Conservation (phyloP, 805 yeast genomes). For the Priceomyces castillae region DNA sequence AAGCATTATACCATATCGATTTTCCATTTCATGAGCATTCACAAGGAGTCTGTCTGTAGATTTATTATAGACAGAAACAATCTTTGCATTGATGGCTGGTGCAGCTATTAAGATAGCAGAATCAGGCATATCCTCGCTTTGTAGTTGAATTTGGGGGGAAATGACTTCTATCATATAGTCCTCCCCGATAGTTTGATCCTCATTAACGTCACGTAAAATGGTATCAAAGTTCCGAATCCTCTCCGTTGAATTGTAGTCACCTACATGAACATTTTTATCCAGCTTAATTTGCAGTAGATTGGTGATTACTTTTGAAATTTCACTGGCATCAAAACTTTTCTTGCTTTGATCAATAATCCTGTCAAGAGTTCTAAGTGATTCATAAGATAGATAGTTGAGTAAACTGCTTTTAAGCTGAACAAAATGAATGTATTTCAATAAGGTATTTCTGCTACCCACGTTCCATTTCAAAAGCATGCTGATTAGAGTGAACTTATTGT, state of each 20-base stretch:
- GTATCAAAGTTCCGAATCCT: conserved; percentile 32
- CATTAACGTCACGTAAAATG: conserved; percentile 22
- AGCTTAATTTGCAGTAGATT: conserved; percentile 44
- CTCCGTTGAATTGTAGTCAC: conserved; percentile 10
- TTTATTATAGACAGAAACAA: conserved; percentile 59
- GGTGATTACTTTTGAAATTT: conserved; percentile 8
- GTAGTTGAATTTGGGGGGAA: conserved; percentile 45
- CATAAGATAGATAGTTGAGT: conserved; percentile 32
- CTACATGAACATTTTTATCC: conserved; percentile 3
- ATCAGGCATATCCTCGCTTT: conserved; percentile 39
- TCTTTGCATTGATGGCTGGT: conserved; percentile 65
- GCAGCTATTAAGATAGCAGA: conserved; percentile 70
- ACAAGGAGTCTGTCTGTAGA: conserved; percentile 29
- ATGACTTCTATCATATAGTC: conserved; percentile 38
- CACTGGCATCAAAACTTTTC: conserved; percentile 7
- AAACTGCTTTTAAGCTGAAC: conserved; percentile 28
- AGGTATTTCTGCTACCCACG: conserved; percentile 29
- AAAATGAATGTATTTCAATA: conserved; percentile 37
- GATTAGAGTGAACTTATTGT: conserved; percentile 37
- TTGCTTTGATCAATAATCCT: conserved; percentile 25
- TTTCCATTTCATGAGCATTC: conserved; percentile 47
- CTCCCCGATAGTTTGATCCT: conserved; percentile 31
- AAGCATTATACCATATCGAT: conserved; percentile 66
- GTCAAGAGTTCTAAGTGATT: conserved; percentile 32
- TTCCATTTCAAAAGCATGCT: conserved; percentile 45